Evolutionary conservation across 805 yeast species (phyloP).

Genomic region (Ogataea allantospora): DNA sequence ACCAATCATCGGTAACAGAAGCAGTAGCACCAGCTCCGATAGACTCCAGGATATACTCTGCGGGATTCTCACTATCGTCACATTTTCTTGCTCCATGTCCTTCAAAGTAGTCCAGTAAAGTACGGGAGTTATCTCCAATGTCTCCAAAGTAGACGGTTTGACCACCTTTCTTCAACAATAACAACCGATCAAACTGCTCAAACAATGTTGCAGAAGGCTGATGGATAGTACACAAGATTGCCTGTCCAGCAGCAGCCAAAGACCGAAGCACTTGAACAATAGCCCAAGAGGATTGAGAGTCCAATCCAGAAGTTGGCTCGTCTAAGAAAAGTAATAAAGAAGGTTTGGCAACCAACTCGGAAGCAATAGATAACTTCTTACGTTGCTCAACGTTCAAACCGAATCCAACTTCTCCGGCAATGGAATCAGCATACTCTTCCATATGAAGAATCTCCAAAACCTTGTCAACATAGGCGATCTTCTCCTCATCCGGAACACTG

Average conservation of each 20-base stretch:
- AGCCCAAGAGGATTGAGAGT: constrained; percentile 60
- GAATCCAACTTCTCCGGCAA: constrained; percentile 44
- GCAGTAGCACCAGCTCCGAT: constrained; percentile 85
- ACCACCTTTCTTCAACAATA: constrained; percentile 51
- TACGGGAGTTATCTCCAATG: constrained; percentile 44
- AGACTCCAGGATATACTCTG: constrained; percentile 70
- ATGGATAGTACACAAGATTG: constrained; percentile 58
- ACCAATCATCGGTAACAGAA: constrained; percentile 55
- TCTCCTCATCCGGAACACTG: constrained; percentile 41
- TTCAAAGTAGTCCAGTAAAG: constrained; percentile 47
- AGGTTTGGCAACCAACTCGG: constrained; percentile 55
- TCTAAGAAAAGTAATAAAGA: constrained; percentile 51
- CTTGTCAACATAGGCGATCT: constrained; percentile 43
- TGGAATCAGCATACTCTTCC: constrained; percentile 50
- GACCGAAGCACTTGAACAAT: constrained; percentile 50
- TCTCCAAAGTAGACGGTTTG: constrained; percentile 55
- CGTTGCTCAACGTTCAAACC: constrained; percentile 57
- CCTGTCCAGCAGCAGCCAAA: constrained; percentile 52
- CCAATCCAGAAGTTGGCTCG: constrained; percentile 62
- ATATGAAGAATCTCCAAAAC: constrained; percentile 40
- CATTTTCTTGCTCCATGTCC: constrained; percentile 64
- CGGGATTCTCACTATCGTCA: constrained; percentile 61
- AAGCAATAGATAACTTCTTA: constrained; percentile 53
- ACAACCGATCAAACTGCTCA: constrained; percentile 41
- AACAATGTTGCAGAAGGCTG: constrained; percentile 49